Base-by-base conservation (phyloP, 169 alveolate genomes). In the Plasmodium gallinaceum region DNA sequence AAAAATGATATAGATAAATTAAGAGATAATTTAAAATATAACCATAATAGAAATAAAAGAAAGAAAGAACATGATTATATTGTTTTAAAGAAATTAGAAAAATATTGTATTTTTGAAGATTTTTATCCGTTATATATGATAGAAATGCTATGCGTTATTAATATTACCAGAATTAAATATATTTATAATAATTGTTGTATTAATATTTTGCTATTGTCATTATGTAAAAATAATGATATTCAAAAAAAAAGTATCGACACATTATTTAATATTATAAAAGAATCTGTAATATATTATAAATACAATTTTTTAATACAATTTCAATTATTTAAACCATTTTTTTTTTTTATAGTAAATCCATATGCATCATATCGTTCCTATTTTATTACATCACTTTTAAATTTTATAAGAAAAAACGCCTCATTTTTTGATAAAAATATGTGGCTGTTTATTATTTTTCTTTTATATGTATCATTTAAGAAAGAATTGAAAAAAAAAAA, bases 121-220 rank as follows among this genome's bases (percentile, higher is more conserved):
- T 83, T 83, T 71, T 83, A 83, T 46, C 91, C 91, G n/a, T 57
- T 83, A 68, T 9, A 83, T 69, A 83, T 83, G 83, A 52, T 83
- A 66, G 91, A 83, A 68, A 83, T 24, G 72, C 60, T 83, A n/a
- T 83, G 91, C 22, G 76, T 83, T 12, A 83, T 83, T 39, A 83
- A 83, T 51, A 69, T 83, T n/a, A 71, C 52, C 9, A 83, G 43
- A 48, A 83, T 83, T 37, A 66, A 7, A 66, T n/a, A 60, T 61
- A 83, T 83, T 68, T 83, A 83, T 61, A 83, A 83, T 58, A 52
- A 68, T 46, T 83, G 91, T 9, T 83, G 91, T 71, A 83, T 83
- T 42, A 58, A 68, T 71, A 52, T 83, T 32, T 66, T 83, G 54
- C 18, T 83, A 58, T 46, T 83, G 43, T 83, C 91, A 26, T 52